Conservation (phyloP, 495 filamentous ascomycete species). For the Staphylotrichum tortipilum region DNA sequence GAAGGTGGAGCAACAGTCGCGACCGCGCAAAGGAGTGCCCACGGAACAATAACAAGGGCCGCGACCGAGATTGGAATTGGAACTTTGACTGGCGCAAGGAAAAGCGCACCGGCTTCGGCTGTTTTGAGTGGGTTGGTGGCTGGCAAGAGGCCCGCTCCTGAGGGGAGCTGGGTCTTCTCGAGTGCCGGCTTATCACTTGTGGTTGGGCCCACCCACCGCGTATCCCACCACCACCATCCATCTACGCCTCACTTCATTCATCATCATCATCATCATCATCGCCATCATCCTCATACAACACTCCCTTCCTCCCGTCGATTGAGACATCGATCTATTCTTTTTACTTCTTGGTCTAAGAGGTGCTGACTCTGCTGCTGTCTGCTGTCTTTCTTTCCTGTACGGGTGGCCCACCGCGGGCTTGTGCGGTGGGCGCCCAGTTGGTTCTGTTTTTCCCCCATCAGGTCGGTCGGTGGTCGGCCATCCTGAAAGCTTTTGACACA, state of each 20-base stretch:
- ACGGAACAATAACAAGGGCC: conserved; percentile 37
- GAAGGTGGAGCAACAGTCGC: conserved; percentile 27
- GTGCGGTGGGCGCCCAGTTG: conserved; percentile 1
- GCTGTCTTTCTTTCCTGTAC: conserved; percentile 9
- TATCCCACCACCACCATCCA: background rate
- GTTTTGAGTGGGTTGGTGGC: conserved; percentile 83
- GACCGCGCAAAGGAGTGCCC: conserved; percentile 42
- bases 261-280: background rate
- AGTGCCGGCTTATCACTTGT: conserved; percentile 43
- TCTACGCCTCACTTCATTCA: background rate
- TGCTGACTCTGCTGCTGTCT: conserved; percentile 24
- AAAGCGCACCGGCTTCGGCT: conserved; percentile 57
- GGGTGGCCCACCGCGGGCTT: background rate
- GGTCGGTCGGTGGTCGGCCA: conserved; percentile 3
- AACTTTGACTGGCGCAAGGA: conserved; percentile 59
- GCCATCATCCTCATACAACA: background rate
- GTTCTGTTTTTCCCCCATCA: background rate
- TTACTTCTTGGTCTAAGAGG: conserved; percentile 13
- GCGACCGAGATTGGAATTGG: conserved; percentile 47
- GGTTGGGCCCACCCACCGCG: conserved; percentile 35
- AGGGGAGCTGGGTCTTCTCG: conserved; percentile 19
- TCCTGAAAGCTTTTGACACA: background rate
- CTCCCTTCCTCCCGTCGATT: conserved; percentile 11
- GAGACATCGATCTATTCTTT: conserved; percentile 4
- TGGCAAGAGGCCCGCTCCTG: conserved; percentile 55